Conservation (phyloP, 2,329 filamentous ascomycete species). For the Aschersonia sp. region DNA sequence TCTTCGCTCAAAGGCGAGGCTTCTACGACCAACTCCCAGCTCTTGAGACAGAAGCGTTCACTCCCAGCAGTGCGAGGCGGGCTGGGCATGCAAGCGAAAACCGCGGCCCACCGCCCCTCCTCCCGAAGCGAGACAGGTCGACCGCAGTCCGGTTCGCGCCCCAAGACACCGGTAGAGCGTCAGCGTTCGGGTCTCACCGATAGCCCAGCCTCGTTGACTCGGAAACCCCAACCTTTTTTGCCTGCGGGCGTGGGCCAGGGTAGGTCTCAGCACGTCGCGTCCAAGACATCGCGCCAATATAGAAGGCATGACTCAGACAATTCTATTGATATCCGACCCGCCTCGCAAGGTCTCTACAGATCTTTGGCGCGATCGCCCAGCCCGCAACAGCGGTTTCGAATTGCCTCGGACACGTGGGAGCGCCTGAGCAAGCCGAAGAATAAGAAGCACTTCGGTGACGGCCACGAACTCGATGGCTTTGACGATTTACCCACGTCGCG, state of each 20-base stretch:
- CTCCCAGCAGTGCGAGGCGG: constrained; percentile 40
- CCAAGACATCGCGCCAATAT: constrained; percentile 57
- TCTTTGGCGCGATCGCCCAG: constrained; percentile 46
- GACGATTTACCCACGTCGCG: constrained; percentile 88
- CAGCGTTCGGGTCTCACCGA: constrained; percentile 31
- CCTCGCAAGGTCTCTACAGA: constrained; percentile 43
- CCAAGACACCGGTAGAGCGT: constrained; percentile 60
- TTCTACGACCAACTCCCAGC: constrained; percentile 51
- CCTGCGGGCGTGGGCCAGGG: constrained; percentile 60
- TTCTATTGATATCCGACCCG: constrained; percentile 40
- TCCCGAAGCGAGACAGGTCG: constrained; percentile 41
- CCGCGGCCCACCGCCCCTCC: constrained; percentile 39
- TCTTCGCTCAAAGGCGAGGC: constrained; percentile 42
- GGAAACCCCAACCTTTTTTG: constrained; percentile 61
- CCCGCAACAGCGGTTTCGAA: constrained; percentile 29
- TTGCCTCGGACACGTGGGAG: constrained; percentile 40
- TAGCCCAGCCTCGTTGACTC: constrained; percentile 33
- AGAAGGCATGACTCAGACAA: constrained; percentile 75
- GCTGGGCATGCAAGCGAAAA: constrained; percentile 35
- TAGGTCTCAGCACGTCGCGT: constrained; percentile 64
- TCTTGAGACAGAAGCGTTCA: constrained; percentile 51
- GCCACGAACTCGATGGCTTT: constrained; percentile 81
- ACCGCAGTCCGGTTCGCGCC: constrained; percentile 38
- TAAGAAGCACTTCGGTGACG: constrained; percentile 62
- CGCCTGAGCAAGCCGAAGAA: constrained; percentile 56